Base-by-base conservation (phyloP, 495 filamentous ascomycete species). In the Viridothelium virens region DNA sequence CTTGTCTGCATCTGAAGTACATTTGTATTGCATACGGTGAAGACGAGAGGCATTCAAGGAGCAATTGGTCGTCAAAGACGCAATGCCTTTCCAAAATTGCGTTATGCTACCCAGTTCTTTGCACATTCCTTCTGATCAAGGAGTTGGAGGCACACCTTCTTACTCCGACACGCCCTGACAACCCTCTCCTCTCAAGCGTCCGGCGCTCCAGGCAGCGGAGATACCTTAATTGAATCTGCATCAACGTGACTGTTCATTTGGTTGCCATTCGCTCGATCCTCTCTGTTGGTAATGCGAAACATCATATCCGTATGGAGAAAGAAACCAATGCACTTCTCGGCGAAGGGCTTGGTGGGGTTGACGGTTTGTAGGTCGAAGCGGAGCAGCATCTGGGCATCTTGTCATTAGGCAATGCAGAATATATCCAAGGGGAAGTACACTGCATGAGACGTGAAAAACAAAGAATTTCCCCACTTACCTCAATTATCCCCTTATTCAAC, bases 341-440 rank as follows among this genome's bases (percentile, higher is more conserved):
- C 48, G 67, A 73, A 73, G 7, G 71, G 71, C 62, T 73, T 70
- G 37, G 71, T 39, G 10, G 68, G 66, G 48, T 66, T 71, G 67
- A 67, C 66, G 2, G 69, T 66, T 67, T 73, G 71, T 34, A 73
- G 66, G 47, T 73, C 69, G 64, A 71, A 73, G 48, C 71, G 69
- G 31, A 73, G 63, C 48, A 73, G 53, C 4, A 65, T 73, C 71
- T 72, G 66, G 14, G 33, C 9, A 16, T 16, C 12, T 18, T 16
- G n/a, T 61, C 56, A 61, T 61, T n/a, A 61, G 16, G 11, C 56
- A 7, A 31, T 9, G 16, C 25, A 25, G 25, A 25, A 25, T 25
- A 25, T 25, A 25, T 25, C 25, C 25, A 25, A 25, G 25, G 25
- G 25, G 1, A 25, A 25, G 25, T 25, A 25, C 25, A 25, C 25